A percentile compares a stretch with the other conserved stretches of the same genome.
phyloP scores from a whole-genome alignment of 2,329 filamentous ascomycete species.

The Colletotrichum abscissum region DNA sequence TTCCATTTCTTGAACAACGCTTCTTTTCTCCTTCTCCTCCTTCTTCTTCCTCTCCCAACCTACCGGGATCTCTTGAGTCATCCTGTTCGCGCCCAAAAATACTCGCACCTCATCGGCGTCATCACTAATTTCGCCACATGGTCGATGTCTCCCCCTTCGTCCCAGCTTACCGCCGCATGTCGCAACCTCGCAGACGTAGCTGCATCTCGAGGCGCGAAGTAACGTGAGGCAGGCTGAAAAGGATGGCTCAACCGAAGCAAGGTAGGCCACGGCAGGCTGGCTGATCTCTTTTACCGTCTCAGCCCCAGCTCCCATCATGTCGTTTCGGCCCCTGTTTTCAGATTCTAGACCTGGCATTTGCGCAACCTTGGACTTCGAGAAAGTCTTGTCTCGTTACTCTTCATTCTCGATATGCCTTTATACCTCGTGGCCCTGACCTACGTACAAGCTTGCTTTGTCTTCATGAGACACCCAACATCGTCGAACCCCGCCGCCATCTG shows the following conservation, averaged over 20 bases:
- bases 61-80: background rate
- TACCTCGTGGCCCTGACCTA: background rate
- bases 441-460: background rate
- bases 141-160: background rate
- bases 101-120: background rate
- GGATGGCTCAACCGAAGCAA: background rate
- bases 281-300: background rate
- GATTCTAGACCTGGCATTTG: background rate
- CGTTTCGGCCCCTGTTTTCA: background rate
- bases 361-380: background rate
- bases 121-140: background rate
- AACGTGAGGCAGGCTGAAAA: slow-evolving; percentile 9
- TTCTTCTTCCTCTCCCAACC: background rate
- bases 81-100: background rate
- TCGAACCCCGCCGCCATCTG: slow-evolving; percentile 15
- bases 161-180: background rate
- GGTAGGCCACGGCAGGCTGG: background rate
- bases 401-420: background rate
- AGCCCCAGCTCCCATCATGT: background rate
- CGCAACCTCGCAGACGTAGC: slow-evolving; percentile 9
- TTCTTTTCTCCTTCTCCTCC: background rate
- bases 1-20: too few species aligned
- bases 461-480: slow-evolving; percentile 19
- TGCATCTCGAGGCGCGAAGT: slow-evolving; percentile 24
- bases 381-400: background rate